phyloP scores from a whole-genome alignment of 2,329 filamentous ascomycete species.

The Diaporthe amygdali region DNA sequence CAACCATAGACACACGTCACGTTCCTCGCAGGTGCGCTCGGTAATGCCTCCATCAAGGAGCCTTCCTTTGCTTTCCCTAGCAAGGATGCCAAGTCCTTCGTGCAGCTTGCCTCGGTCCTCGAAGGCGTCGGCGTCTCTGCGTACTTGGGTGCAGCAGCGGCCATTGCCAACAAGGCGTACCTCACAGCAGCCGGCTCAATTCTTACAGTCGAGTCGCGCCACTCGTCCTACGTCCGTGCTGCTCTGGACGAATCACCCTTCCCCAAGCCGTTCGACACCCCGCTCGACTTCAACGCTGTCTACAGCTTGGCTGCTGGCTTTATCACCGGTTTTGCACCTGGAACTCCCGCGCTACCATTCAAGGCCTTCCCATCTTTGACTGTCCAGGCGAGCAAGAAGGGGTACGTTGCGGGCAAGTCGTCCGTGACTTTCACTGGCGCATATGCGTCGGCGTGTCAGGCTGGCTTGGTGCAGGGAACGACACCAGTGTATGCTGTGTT shows the following conservation, averaged over 20 bases:
- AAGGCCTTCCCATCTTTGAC: constrained; percentile 61
- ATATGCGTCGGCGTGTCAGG: constrained; percentile 27
- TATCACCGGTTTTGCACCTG: constrained; percentile 61
- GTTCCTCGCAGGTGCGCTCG: constrained; percentile 56
- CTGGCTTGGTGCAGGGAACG: constrained; percentile 16
- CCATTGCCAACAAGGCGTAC: constrained; percentile 62
- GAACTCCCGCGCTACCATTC: constrained; percentile 62
- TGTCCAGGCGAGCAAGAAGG: constrained; percentile 21
- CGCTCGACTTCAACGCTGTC: constrained; percentile 62
- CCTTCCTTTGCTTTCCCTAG: constrained; percentile 63
- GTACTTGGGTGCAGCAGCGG: constrained; percentile 66
- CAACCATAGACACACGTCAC: constrained; percentile 54
- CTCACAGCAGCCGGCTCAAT: constrained; percentile 67
- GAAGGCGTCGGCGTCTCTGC: constrained; percentile 64
- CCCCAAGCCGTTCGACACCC: constrained; percentile 64
- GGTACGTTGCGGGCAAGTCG: constrained; percentile 27
- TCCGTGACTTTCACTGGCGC: constrained; percentile 30
- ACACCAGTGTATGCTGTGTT: constrained; percentile 32
- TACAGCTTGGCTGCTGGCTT: constrained; percentile 70
- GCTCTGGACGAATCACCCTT: constrained; percentile 56
- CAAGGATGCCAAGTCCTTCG: constrained; percentile 53
- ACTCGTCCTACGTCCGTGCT: constrained; percentile 65
- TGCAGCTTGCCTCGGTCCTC: constrained; percentile 57
- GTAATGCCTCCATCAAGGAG: constrained; percentile 55
- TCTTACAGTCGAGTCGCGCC: constrained; percentile 68